Evolutionary conservation across 495 filamentous ascomycete genomes (phyloP), one percentile per base, ranked within the genome.

Genomic region (Penicillium manginii): DNA sequence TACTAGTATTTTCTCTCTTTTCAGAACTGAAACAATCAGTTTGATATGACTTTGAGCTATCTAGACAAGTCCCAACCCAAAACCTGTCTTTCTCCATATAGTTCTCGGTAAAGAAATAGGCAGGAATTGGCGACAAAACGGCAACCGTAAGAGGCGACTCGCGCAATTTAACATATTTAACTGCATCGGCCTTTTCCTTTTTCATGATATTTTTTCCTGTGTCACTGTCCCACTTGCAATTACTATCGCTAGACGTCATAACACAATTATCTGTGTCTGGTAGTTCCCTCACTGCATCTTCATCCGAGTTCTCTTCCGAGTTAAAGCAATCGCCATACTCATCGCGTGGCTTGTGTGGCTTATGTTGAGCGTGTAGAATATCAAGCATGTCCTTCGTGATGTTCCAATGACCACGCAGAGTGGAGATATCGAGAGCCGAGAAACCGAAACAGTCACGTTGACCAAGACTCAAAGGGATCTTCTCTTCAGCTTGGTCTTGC

Each of bases 331-430:
- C 33, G 33, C 33, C 39, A 18, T 42, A 17, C 12, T 42, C n/a
- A 37, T 37, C 33, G 33, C 9, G 39, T 42, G 39, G 39, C n/a
- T 42, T 42, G n/a, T 42, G 39, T n/a, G 39, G 39, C 15, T 42
- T 42, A 42, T 42, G 39, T 18, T 42, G 39, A 15, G 39, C n/a
- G 39, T 42, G 39, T n/a, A 42, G 39, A 42, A 42, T 42, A n/a
- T 42, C 39, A 18, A 42, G 1, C 39, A 42, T 42, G 5, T 42
- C 39, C 5, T 42, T 42, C n/a, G 39, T 18, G n/a, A 42, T 18
- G 14, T 42, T 15, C 39, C 39, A 42, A 18, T 42, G 39, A 18
- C 39, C 39, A 7, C 39, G 39, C 14, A 42, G n/a, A 17, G 15
- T 42, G 39, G 39, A 10, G 5, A 42, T 42, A 42, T 42, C 14